Conservation (phyloP, 148 eudicot genomes). For the Polygonum maritimum region DNA sequence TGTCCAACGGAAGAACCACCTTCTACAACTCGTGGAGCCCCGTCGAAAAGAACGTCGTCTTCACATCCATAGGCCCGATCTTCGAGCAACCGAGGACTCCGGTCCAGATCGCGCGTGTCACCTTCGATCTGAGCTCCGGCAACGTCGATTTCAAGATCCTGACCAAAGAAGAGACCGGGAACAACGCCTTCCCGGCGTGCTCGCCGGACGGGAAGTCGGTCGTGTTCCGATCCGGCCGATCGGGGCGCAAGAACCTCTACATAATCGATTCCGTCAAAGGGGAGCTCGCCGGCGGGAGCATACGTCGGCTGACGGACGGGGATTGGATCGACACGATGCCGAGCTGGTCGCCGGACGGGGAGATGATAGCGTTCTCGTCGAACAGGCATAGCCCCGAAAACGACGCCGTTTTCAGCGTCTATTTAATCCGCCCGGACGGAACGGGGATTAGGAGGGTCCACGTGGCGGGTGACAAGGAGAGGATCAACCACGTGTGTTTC, state of each 20-base stretch:
- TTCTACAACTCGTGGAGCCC: constrained; percentile 62
- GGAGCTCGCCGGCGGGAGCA: constrained; percentile 36
- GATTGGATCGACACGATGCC: constrained; percentile 90
- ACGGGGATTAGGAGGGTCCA: constrained; percentile 34
- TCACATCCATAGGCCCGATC: constrained; percentile 61
- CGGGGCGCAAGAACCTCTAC: constrained; percentile 72
- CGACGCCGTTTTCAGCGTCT: constrained; percentile 41
- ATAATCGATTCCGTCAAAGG: constrained; percentile 55
- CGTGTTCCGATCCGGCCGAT: constrained; percentile 75
- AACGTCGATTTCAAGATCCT: constrained; percentile 33
- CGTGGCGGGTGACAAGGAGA: constrained; percentile 44
- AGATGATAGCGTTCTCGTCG: constrained; percentile 70
- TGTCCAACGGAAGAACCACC: constrained; percentile 34
- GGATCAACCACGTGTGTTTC: constrained; percentile 74
- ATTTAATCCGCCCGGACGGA: constrained; percentile 50
- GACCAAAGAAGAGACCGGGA: constrained; percentile 51
- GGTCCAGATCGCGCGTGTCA: constrained; percentile 64
- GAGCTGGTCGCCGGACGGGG: constrained; percentile 74
- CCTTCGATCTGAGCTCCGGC: constrained; percentile 29
- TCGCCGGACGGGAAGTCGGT: constrained; percentile 72
- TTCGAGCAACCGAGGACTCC: constrained; percentile 36
- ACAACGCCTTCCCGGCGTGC: constrained; percentile 73
- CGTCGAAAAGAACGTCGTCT: constrained; percentile 40
- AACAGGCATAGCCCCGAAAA: constrained; percentile 54
- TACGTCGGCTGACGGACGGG: constrained; percentile 58